These are phyloP conservation scores for Entomortierella chlamydospora DNA, from an alignment of 192 early-diverging fungal species.

Conservation along the genomic window DNA sequence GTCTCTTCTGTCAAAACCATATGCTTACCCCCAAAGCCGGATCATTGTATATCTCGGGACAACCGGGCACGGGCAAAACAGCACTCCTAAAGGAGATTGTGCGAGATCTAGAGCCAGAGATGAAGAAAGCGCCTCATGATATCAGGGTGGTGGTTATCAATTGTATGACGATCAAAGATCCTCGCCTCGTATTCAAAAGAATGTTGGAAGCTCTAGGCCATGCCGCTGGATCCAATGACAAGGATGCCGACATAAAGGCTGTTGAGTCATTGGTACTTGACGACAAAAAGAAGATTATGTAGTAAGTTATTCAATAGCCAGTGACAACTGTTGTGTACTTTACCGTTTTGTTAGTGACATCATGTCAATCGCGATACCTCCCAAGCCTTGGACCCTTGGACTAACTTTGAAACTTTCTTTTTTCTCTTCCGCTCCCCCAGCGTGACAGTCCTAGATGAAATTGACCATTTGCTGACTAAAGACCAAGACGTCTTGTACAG, in stretches of 20 bases:
- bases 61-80: slow-evolving; percentile 97
- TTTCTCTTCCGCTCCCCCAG: slow-evolving; percentile 48
- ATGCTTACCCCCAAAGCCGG: slow-evolving; percentile 64
- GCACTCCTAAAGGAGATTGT: slow-evolving; percentile 77
- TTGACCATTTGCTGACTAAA: slow-evolving; percentile 85
- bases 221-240: slow-evolving; percentile 38
- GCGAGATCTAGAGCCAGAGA: slow-evolving; percentile 50
- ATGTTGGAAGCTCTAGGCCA: slow-evolving; percentile 68
- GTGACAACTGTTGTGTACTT: not conserved
- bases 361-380: too few species aligned
- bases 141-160: slow-evolving; percentile 79
- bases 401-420: too few species aligned
- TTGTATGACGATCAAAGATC: slow-evolving; percentile 85
- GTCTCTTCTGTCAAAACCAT: slow-evolving; percentile 63
- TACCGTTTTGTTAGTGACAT: not conserved
- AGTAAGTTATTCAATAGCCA: slow-evolving; percentile 49
- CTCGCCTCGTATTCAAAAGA: slow-evolving; percentile 75
- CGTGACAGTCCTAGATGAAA: slow-evolving; percentile 90
- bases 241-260: slow-evolving; percentile 58
- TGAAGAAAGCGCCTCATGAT: slow-evolving; percentile 50
- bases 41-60: slow-evolving; percentile 88
- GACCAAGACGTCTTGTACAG: slow-evolving; percentile 89
- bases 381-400: too few species aligned
- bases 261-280: slow-evolving; percentile 64
- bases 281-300: slow-evolving; percentile 57